These are phyloP conservation scores for Circinella umbellata DNA, from an alignment of 371 early-diverging fungal species.

Conservation along the genomic window DNA sequence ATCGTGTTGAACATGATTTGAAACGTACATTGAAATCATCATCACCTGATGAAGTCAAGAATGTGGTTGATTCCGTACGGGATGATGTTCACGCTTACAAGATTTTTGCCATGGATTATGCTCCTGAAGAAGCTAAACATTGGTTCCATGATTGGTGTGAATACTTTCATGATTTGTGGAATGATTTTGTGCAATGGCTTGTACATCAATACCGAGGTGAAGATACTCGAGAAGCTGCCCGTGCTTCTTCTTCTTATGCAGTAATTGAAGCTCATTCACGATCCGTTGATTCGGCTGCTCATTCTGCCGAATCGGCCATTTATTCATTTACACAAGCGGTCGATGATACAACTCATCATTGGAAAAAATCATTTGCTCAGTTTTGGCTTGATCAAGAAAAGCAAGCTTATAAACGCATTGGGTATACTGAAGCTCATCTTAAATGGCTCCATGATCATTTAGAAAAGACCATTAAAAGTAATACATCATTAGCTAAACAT, in stretches of 20 bases:
- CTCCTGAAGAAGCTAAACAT: conserved; percentile 24
- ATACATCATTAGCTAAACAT: conserved; percentile 32
- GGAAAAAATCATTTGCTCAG: conserved; percentile 35
- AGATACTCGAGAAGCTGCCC: background rate
- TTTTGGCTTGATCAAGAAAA: conserved; percentile 43
- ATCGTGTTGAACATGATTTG: conserved; percentile 27
- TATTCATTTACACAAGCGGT: conserved; percentile 34
- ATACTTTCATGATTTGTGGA: background rate
- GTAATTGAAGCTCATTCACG: conserved; percentile 15
- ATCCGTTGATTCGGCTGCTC: conserved; percentile 21
- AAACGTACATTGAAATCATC: conserved; percentile 29
- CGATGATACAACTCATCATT: conserved; percentile 19
- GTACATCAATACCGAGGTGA: conserved; percentile 3
- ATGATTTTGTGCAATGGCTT: background rate
- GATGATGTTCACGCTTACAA: conserved; percentile 46
- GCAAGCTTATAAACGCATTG: conserved; percentile 40
- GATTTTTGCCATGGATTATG: conserved; percentile 50
- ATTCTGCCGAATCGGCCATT: conserved; percentile 25
- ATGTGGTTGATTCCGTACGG: conserved; percentile 28
- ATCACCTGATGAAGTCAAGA: conserved; percentile 25
- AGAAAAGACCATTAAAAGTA: conserved; percentile 31
- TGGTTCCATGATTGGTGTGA: conserved; percentile 15
- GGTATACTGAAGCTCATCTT: conserved; percentile 51
- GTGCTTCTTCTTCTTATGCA: conserved; percentile 17
- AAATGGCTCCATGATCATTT: conserved; percentile 47